These are phyloP conservation scores for Datura wrightii DNA, from an alignment of 257 asterid genomes.

Conservation along the genomic window DNA sequence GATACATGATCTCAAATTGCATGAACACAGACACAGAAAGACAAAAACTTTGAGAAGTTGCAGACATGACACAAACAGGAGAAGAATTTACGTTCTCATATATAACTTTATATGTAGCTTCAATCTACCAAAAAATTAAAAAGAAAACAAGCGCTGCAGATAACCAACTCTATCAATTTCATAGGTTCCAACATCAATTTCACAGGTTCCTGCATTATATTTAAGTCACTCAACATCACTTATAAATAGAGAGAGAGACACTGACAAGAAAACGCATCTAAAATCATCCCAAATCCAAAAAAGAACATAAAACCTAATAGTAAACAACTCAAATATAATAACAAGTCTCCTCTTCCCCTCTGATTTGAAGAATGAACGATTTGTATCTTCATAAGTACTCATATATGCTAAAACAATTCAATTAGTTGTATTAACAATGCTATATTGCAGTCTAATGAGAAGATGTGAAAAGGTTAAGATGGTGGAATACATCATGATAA, in stretches of 20 bases:
- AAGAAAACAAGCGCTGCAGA: neutral
- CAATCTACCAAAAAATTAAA: neutral
- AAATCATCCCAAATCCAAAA: neutral
- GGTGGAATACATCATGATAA: neutral
- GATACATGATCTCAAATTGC: neutral
- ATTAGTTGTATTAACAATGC: neutral
- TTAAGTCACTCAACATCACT: neutral
- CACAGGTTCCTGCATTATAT: constrained; percentile 9
- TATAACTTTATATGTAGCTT: neutral
- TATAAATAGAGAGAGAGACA: neutral
- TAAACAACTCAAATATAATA: neutral
- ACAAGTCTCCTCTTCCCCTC: neutral
- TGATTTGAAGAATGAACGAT: neutral
- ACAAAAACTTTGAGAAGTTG: constrained; percentile 13
- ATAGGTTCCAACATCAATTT: no score
- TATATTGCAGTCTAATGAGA: neutral
- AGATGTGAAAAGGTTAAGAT: neutral
- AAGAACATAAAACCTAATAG: constrained; percentile 6
- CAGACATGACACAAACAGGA: neutral
- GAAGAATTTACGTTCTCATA: neutral
- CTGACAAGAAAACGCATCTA: neutral
- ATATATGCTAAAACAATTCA: neutral
- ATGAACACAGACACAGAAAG: neutral
- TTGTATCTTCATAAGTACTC: neutral
- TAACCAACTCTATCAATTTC: no score